Evolutionary conservation across 176 grass and related monocot genomes (phyloP).

Genomic region (Sorghum bicolor): DNA sequence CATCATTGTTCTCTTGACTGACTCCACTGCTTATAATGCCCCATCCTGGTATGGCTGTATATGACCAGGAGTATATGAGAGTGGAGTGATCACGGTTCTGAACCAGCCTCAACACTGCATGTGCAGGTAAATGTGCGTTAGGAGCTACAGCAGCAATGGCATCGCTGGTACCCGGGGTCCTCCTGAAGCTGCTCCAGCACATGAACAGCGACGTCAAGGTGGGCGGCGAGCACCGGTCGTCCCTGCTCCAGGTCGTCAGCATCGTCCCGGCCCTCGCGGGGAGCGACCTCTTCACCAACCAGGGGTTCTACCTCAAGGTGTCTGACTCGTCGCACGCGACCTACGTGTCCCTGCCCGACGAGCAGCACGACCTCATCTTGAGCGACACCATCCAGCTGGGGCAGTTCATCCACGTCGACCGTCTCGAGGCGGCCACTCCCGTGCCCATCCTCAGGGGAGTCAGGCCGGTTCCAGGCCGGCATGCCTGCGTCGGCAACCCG

Average conservation of each 20-base stretch:
- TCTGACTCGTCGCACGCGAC: slow-evolving; percentile 84
- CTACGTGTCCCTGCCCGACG: slow-evolving; percentile 65
- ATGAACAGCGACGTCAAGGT: slow-evolving; percentile 75
- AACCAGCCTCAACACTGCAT: not conserved
- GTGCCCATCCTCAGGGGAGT: slow-evolving; percentile 78
- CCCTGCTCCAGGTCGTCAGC: slow-evolving; percentile 89
- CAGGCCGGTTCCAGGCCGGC: slow-evolving; percentile 66
- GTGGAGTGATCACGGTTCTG: not conserved
- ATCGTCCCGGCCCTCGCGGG: slow-evolving; percentile 82
- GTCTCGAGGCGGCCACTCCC: slow-evolving; percentile 68
- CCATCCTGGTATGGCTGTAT: not conserved
- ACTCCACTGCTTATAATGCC: not conserved
- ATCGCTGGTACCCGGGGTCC: slow-evolving; percentile 61
- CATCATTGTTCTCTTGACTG: not conserved
- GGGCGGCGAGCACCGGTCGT: slow-evolving; percentile 57
- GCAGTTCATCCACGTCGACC: slow-evolving; percentile 78
- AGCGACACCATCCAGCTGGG: slow-evolving; percentile 93
- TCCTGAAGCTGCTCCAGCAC: slow-evolving; percentile 91
- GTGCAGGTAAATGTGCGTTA: slow-evolving; percentile 37
- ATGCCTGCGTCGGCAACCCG: slow-evolving; percentile 70
- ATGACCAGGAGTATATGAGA: not conserved
- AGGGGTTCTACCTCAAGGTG: slow-evolving; percentile 89
- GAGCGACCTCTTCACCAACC: slow-evolving; percentile 70
- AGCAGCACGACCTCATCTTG: slow-evolving; percentile 81
- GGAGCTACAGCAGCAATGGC: slow-evolving; percentile 55